These are phyloP conservation scores for Talaromyces pinophilus DNA, from an alignment of 2,329 filamentous ascomycete species.

Conservation along the genomic window DNA sequence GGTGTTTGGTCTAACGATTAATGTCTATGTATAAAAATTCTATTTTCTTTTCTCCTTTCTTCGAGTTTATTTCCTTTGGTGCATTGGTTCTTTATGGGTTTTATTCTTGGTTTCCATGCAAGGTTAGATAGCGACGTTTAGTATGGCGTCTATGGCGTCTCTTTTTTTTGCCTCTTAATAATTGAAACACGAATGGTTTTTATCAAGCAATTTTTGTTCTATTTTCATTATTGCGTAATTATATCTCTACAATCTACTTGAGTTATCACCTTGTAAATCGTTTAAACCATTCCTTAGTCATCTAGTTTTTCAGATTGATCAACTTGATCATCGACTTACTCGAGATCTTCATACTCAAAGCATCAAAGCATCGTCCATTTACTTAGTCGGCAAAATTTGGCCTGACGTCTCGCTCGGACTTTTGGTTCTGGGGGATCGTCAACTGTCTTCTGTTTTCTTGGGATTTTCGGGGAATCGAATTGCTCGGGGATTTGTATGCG, in stretches of 20 bases:
- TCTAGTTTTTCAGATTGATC: too few relatives aligned
- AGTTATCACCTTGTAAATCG: too few relatives aligned
- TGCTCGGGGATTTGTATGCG: too few relatives aligned
- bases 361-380: neutral
- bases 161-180: neutral
- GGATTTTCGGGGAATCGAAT: neutral
- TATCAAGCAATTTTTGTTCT: neutral
- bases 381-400: neutral
- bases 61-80: neutral
- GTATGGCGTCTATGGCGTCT: neutral
- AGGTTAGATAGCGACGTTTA: neutral
- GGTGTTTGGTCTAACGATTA: conserved; percentile 2
- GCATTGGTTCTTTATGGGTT: neutral
- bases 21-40: conserved; percentile 3
- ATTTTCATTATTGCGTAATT: neutral
- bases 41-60: neutral
- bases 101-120: neutral
- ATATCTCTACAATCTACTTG: neutral
- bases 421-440: neutral
- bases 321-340: neutral
- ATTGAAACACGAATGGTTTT: neutral
- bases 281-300: too few relatives aligned
- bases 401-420: neutral
- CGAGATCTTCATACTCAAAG: neutral
- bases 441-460: neutral